Conservation (phyloP, 2,329 filamentous ascomycete genomes). For the Macrophomina pseudophaseolina region DNA sequence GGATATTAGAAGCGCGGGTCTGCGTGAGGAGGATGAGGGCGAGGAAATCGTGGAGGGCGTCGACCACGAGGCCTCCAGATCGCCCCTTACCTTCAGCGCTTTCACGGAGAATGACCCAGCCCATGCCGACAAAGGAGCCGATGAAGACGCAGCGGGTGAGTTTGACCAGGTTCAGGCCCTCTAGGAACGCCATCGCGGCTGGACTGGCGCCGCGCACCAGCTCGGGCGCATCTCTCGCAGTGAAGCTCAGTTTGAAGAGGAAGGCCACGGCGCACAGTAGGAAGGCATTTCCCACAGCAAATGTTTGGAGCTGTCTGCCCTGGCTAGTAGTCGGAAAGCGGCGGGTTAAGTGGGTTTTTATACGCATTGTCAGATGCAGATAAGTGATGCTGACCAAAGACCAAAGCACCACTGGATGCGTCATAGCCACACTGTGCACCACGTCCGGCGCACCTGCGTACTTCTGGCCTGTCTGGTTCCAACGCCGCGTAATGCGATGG, state of each 20-base stretch:
- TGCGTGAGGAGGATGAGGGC: conserved; percentile 85
- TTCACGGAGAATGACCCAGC: conserved; percentile 31
- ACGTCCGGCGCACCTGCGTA: conserved; percentile 90
- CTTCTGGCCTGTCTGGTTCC: conserved; percentile 98
- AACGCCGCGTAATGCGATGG: conserved; percentile 73
- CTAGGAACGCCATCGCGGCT: conserved; percentile 56
- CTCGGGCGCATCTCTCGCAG: conserved; percentile 85
- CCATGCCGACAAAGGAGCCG: conserved; percentile 32
- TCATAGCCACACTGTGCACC: conserved; percentile 70
- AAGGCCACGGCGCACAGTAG: conserved; percentile 64
- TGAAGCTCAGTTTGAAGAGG: conserved; percentile 89
- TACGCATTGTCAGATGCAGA: conserved; percentile 48
- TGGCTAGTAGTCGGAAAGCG: conserved; percentile 1
- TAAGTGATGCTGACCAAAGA: conserved; percentile 72
- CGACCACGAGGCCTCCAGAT: conserved; percentile 14
- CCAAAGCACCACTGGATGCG: conserved; percentile 75
- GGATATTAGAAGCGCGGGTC: conserved; percentile 82
- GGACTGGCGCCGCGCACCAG: conserved; percentile 54
- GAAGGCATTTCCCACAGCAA: conserved; percentile 28
- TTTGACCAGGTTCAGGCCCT: conserved; percentile 39
- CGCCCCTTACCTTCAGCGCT: conserved; percentile 7
- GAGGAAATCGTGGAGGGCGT: conserved; percentile 65
- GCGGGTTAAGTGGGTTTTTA: conserved; percentile 43
- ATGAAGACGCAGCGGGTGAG: conserved; percentile 44
- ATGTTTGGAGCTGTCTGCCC: conserved; percentile 15